These are phyloP conservation scores for Verticillium longisporum DNA, from an alignment of 2,329 filamentous ascomycete genomes.

Conservation along the genomic window DNA sequence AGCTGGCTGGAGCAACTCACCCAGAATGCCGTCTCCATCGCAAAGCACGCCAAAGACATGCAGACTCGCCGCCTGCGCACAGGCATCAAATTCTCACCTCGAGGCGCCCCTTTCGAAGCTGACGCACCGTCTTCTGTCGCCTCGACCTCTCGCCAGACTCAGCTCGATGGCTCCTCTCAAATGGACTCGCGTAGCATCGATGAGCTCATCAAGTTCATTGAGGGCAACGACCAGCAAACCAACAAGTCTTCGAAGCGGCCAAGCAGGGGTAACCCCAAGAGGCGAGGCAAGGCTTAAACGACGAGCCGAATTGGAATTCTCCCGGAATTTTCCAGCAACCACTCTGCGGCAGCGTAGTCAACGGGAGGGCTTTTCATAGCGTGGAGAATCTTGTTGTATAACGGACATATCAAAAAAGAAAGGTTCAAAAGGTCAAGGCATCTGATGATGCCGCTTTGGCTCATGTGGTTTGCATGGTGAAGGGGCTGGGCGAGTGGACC, in stretches of 20 bases:
- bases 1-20: slow-evolving; percentile 95
- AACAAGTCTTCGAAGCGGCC: slow-evolving; percentile 48
- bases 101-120: slow-evolving; percentile 53
- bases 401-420: neutral
- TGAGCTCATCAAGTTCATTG: slow-evolving; percentile 90
- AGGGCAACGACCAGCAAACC: slow-evolving; percentile 57
- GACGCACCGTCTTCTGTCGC: slow-evolving; percentile 19
- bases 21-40: slow-evolving; percentile 88
- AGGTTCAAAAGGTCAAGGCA: too few relatives aligned
- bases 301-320: neutral
- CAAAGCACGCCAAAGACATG: slow-evolving; percentile 85
- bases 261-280: slow-evolving; percentile 48
- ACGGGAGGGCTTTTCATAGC: too few relatives aligned
- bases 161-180: slow-evolving; percentile 18
- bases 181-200: slow-evolving; percentile 83
- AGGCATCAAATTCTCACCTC: slow-evolving; percentile 60
- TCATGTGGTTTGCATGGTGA: neutral
- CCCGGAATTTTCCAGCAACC: neutral
- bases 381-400: neutral
- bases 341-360: neutral
- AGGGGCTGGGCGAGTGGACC: too few relatives aligned
- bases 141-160: slow-evolving; percentile 3
- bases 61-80: slow-evolving; percentile 68
- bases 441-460: neutral
- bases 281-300: slow-evolving; percentile 27